These are phyloP conservation scores for Pyricularia pennisetigena DNA, from an alignment of 2,329 filamentous ascomycete species.

Conservation along the genomic window DNA sequence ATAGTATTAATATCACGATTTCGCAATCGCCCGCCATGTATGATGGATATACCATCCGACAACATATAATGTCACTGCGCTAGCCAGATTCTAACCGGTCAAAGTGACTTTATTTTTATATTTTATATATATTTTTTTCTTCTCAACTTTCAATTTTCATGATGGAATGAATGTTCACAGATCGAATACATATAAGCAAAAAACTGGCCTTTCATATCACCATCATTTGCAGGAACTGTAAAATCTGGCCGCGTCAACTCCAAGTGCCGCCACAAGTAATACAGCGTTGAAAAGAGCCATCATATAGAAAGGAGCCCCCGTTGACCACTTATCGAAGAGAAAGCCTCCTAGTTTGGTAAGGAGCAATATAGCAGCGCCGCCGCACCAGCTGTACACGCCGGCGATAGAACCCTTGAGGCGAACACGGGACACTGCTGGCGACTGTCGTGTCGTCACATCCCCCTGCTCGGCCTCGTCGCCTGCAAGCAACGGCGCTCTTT, in stretches of 20 bases:
- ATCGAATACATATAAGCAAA: neutral
- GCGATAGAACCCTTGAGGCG: conserved; percentile 86
- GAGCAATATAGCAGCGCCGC: conserved; percentile 80
- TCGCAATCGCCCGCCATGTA: neutral
- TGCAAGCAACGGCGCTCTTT: conserved; percentile 29
- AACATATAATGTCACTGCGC: neutral
- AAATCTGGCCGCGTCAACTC: conserved; percentile 32
- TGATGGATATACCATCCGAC: neutral
- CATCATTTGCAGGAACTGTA: neutral
- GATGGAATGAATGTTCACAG: neutral
- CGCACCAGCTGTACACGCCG: conserved; percentile 85
- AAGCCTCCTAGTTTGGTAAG: conserved; percentile 85
- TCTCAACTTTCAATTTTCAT: neutral
- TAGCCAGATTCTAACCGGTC: neutral
- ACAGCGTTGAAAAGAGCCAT: conserved; percentile 82
- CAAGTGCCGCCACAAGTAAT: conserved; percentile 48
- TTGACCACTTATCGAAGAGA: conserved; percentile 67
- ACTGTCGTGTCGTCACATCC: neutral
- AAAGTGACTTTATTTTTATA: too few species aligned
- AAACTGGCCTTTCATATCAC: neutral
- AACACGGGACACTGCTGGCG: conserved; percentile 33
- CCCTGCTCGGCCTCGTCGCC: conserved; percentile 10
- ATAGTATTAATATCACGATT: neutral
- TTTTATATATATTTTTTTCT: too few species aligned
- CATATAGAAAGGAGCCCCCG: conserved; percentile 83